Conservation (phyloP, 2,329 filamentous ascomycete species). For the Hawksworthiomyces lignivorus region DNA sequence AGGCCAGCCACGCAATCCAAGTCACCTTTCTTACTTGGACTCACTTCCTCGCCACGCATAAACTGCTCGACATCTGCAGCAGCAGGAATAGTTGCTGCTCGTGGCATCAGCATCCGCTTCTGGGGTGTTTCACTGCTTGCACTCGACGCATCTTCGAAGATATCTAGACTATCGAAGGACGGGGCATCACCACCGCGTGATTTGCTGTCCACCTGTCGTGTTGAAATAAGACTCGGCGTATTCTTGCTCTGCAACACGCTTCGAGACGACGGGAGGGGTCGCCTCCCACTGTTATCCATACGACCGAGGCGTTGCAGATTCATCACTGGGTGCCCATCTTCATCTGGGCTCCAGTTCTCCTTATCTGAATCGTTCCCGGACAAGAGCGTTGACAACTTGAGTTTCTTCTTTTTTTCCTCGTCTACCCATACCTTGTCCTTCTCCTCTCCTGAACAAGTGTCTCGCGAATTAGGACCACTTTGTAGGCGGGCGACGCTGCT, state of each 20-base stretch:
- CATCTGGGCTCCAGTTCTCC: slow-evolving; percentile 72
- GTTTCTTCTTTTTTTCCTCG: slow-evolving; percentile 30
- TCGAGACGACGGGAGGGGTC: slow-evolving; percentile 29
- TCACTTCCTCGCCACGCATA: slow-evolving; percentile 58
- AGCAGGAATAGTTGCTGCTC: slow-evolving; percentile 10
- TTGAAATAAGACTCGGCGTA: slow-evolving; percentile 32
- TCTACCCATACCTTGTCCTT: slow-evolving; percentile 21
- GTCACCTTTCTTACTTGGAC: slow-evolving; percentile 68
- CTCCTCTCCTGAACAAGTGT: slow-evolving; percentile 17
- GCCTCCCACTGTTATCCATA: slow-evolving; percentile 22
- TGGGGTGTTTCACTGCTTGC: slow-evolving; percentile 4
- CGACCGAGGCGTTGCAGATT: slow-evolving; percentile 17
- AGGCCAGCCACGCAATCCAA: slow-evolving; percentile 86
- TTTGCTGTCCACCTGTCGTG: slow-evolving; percentile 18
- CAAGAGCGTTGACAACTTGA: slow-evolving; percentile 33
- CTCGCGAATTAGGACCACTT: slow-evolving; percentile 30
- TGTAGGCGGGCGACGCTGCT: slow-evolving; percentile 59
- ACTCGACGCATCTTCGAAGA: slow-evolving; percentile 45
- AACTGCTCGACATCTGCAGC: slow-evolving; percentile 65
- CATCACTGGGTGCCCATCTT: slow-evolving; percentile 32
- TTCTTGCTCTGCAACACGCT: slow-evolving; percentile 24
- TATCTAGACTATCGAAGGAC: slow-evolving; percentile 31
- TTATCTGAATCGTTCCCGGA: slow-evolving; percentile 77
- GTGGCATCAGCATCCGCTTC: slow-evolving; percentile 7
- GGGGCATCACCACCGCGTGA: slow-evolving; percentile 18